phyloP scores from a whole-genome alignment of 371 early-diverging fungal species.

The Capillidium rhysosporum region DNA sequence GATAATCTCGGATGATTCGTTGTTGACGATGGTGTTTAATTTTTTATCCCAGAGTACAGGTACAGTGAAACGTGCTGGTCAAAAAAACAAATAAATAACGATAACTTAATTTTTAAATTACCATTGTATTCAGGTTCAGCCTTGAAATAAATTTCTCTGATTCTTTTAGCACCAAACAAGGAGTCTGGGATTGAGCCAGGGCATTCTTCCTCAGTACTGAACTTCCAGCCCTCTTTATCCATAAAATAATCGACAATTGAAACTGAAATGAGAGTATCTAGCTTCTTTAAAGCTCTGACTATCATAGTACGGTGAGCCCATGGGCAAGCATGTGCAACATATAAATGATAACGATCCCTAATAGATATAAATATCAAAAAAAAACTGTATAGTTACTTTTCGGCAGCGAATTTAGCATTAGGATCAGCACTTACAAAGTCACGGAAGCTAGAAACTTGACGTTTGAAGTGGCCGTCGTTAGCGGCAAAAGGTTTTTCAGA shows the following conservation, averaged over 20 bases:
- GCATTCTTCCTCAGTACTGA: conserved; percentile 39
- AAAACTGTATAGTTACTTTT: conserved; percentile 24
- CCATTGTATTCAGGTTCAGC: conserved; percentile 31
- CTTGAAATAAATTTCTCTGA: conserved; percentile 78
- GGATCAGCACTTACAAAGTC: conserved; percentile 31
- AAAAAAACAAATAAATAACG: neutral
- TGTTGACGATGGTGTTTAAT: conserved; percentile 83
- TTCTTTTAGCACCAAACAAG: conserved; percentile 40
- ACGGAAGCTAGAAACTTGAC: conserved; percentile 72
- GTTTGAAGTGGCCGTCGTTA: conserved; percentile 64
- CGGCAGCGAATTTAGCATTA: conserved; percentile 47
- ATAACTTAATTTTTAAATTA: neutral
- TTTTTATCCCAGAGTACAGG: conserved; percentile 87
- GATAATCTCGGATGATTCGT: conserved; percentile 90
- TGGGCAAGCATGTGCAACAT: conserved; percentile 63
- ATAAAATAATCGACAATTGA: conserved; percentile 69
- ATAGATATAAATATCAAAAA: conserved; percentile 1
- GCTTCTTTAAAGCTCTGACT: conserved; percentile 68
- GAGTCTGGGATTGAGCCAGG: conserved; percentile 65
- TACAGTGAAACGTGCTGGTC: conserved; percentile 49
- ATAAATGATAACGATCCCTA: conserved; percentile 56
- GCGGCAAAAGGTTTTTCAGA: conserved; percentile 16
- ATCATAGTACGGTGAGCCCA: conserved; percentile 84
- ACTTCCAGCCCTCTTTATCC: conserved; percentile 65
- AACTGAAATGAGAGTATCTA: conserved; percentile 55